phyloP scores from a whole-genome alignment of 2,329 filamentous ascomycete species.

The Stachybotrys chartarum region DNA sequence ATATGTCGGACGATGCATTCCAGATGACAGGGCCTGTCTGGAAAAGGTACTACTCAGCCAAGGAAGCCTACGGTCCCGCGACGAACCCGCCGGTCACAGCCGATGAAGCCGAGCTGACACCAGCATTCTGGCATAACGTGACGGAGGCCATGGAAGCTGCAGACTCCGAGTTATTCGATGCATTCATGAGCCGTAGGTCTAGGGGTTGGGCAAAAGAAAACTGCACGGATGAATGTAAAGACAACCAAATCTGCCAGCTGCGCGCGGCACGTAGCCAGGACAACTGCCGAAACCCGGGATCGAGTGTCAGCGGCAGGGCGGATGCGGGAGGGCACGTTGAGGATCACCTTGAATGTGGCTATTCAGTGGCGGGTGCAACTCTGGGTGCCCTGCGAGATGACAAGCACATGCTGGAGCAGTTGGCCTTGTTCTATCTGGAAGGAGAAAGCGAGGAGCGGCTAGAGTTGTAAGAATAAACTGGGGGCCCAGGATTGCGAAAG shows the following conservation, averaged over 20 bases:
- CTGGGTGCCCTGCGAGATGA: slow-evolving; percentile 17
- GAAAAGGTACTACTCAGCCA: slow-evolving; percentile 49
- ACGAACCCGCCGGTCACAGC: slow-evolving; percentile 31
- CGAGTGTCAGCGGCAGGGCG: slow-evolving; percentile 27
- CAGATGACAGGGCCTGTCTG: slow-evolving; percentile 40
- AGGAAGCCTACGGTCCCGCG: slow-evolving; percentile 41
- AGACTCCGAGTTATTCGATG: slow-evolving; percentile 30
- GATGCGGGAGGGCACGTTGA: slow-evolving; percentile 11
- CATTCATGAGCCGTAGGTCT: slow-evolving; percentile 38
- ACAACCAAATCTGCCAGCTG: slow-evolving; percentile 42
- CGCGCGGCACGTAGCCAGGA: slow-evolving; percentile 44
- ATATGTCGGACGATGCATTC: slow-evolving; percentile 38
- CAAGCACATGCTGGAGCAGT: slow-evolving; percentile 14
- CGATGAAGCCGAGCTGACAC: slow-evolving; percentile 38
- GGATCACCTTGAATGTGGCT: slow-evolving; percentile 20
- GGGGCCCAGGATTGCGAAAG: too few species aligned
- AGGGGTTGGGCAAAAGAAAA: slow-evolving; percentile 34
- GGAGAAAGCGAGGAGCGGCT: slow-evolving; percentile 4
- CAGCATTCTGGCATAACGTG: slow-evolving; percentile 53
- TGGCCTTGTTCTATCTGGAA: slow-evolving; percentile 4
- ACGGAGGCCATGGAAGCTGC: slow-evolving; percentile 40
- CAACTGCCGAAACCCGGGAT: slow-evolving; percentile 36
- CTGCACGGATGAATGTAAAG: slow-evolving; percentile 36
- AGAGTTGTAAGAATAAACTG: slow-evolving; percentile 1
- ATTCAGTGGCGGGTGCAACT: slow-evolving; percentile 16